Conservation (phyloP, 352 stramenopile genomes). For the Globisporangium middletonii region DNA sequence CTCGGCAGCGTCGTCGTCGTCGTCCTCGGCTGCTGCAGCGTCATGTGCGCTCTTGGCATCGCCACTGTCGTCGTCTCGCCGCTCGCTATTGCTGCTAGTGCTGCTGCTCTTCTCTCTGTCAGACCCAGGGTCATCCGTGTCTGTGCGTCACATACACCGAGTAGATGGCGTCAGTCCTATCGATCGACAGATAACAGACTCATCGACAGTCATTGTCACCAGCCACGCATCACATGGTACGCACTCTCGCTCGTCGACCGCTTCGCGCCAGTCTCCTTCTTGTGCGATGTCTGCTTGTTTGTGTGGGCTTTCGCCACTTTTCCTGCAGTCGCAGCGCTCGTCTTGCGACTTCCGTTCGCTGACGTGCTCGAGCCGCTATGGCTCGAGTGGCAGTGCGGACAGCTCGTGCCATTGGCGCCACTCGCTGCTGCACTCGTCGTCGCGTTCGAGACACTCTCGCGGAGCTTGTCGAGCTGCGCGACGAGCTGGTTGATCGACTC, state of each 20-base stretch:
- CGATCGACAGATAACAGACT: neutral
- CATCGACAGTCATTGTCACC: neutral
- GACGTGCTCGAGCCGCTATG: constrained; percentile 4
- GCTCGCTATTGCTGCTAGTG: constrained; percentile 10
- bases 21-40: constrained; percentile 20
- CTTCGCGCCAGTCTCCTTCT: constrained; percentile 24
- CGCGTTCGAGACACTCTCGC: constrained; percentile 24
- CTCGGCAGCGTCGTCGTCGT: constrained; percentile 40
- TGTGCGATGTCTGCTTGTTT: constrained; percentile 1
- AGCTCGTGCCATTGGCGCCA: constrained; percentile 13
- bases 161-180: neutral
- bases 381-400: constrained; percentile 28
- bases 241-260: constrained; percentile 22
- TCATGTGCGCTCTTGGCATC: constrained; percentile 16
- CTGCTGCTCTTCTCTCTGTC: constrained; percentile 14
- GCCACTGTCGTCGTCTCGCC: constrained; percentile 16
- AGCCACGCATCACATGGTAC: constrained; percentile 2
- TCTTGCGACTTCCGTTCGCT: constrained; percentile 16
- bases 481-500: constrained; percentile 83
- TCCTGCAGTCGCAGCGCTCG: constrained; percentile 7
- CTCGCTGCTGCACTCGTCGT: neutral
- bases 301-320: neutral
- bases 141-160: neutral
- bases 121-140: constrained; percentile 16
- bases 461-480: constrained; percentile 62